Evolutionary conservation across 2,329 filamentous ascomycete species (phyloP).

Genomic region (Stachybotrys elegans): DNA sequence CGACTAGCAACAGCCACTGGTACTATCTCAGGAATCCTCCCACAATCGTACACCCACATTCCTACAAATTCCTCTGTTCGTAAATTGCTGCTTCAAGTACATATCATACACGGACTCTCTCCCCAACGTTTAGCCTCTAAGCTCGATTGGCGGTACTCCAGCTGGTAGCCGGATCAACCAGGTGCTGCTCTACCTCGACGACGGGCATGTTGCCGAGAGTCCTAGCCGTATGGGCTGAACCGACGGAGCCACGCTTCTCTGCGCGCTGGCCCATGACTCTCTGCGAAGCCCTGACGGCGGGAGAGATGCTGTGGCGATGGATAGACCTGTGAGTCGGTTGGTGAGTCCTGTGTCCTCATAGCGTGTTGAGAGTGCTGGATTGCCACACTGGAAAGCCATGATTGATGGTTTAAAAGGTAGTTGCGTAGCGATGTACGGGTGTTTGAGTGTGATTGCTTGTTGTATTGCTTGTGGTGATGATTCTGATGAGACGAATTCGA

Average conservation of each 20-base stretch:
- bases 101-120: too few relatives aligned
- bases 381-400: not conserved
- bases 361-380: not conserved
- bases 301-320: conserved; percentile 4
- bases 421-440: not conserved
- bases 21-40: too few relatives aligned
- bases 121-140: too few relatives aligned
- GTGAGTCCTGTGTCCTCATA: not conserved
- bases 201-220: not conserved
- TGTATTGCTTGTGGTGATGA: not conserved
- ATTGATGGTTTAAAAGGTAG: not conserved
- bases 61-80: too few relatives aligned
- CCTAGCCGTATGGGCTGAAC: not conserved
- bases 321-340: conserved; percentile 2
- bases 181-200: conserved; percentile 1
- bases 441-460: not conserved
- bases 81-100: too few relatives aligned
- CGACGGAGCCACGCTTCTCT: conserved; percentile 1
- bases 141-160: conserved; percentile 7
- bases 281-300: conserved; percentile 2
- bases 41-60: too few relatives aligned
- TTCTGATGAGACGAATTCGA: not conserved
- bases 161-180: not conserved
- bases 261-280: conserved; percentile 2
- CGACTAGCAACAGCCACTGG: too few relatives aligned